Evolutionary conservation across 148 eudicot genomes (phyloP), one percentile per base, ranked within the genome.

Genomic region (Drosera capensis): DNA sequence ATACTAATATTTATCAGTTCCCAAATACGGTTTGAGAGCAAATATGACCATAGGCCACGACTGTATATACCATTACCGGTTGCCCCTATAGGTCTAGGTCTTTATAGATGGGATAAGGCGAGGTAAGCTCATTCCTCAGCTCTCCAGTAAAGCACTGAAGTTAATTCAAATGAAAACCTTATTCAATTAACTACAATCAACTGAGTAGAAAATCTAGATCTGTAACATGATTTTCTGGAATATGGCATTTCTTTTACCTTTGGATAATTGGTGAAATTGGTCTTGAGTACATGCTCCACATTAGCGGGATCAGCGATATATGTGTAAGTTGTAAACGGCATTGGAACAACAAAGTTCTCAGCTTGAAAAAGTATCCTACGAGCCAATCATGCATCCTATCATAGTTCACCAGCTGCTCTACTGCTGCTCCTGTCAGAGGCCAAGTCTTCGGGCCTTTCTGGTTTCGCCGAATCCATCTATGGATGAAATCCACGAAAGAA

Each of bases 311-410:
- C 73, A 22, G 94, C 94, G 63, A 87, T 74, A 60, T 88, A 88
- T 1, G 94, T 88, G 51, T 82, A 87, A 5, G 80, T 74, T 1
- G 81, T 87, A 54, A 70, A 82, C 1, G 86, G 94, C 90, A 87
- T 82, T 3, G 90, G 80, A 19, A 87, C 88, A 18, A 77, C 81
- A 0, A 79, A 1, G 86, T 74, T 64, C 42, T 77, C 8, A 73
- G 66, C 51, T 74, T 54, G 4, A 72, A 45, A 1, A 87, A 53
- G 64, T 87, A 87, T 6, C 53, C 67, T 7, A 74, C 85, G 21
- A 86, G 71, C 96, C 96, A 86, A 56, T 87, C 94, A 46, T 87
- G 96, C 96, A 87, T 82, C 7, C 71, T 58, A 48, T 79, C 68
- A 53, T 70, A 87, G 57, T 79, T 87, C 75, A 68, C 43, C 21